Evolutionary conservation across 2,329 filamentous ascomycete genomes (phyloP).

Genomic region (Diaporthe helianthi): DNA sequence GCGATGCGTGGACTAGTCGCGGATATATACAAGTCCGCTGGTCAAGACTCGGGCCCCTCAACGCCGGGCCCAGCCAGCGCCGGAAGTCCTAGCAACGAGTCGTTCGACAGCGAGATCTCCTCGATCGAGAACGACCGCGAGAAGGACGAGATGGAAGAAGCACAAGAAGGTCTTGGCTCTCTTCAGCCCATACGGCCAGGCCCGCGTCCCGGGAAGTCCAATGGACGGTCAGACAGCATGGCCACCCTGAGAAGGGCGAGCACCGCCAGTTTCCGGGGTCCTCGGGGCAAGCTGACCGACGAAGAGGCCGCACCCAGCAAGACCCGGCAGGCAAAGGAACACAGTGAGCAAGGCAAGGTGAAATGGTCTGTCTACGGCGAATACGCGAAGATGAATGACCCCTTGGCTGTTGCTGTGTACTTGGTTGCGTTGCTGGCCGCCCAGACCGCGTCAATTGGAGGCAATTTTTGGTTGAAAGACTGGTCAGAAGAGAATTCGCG

Average conservation of each 20-base stretch:
- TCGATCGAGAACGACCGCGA: slow-evolving; percentile 63
- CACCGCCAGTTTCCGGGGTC: slow-evolving; percentile 86
- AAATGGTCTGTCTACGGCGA: slow-evolving; percentile 94
- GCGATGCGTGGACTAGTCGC: slow-evolving; percentile 93
- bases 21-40: slow-evolving; percentile 80
- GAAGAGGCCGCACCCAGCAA: slow-evolving; percentile 80
- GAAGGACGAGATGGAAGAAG: slow-evolving; percentile 75
- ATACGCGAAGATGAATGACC: slow-evolving; percentile 94
- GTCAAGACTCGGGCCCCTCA: slow-evolving; percentile 55
- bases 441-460: slow-evolving; percentile 82
- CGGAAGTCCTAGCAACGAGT: slow-evolving; percentile 53
- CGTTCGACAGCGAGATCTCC: slow-evolving; percentile 58
- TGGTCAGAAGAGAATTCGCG: slow-evolving; percentile 85
- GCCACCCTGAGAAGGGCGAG: slow-evolving; percentile 88
- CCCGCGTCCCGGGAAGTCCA: slow-evolving; percentile 47
- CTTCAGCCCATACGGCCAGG: slow-evolving; percentile 48
- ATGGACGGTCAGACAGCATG: slow-evolving; percentile 72
- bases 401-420: slow-evolving; percentile 84
- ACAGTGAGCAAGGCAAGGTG: slow-evolving; percentile 92
- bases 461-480: slow-evolving; percentile 90
- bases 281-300: slow-evolving; percentile 82
- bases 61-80: slow-evolving; percentile 20
- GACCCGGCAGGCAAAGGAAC: slow-evolving; percentile 87
- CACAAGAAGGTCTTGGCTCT: slow-evolving; percentile 77
- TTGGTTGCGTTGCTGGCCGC: slow-evolving; percentile 77